These are phyloP conservation scores for Ensete glaucum DNA, from an alignment of 176 grass and related monocot genomes.

Conservation along the genomic window DNA sequence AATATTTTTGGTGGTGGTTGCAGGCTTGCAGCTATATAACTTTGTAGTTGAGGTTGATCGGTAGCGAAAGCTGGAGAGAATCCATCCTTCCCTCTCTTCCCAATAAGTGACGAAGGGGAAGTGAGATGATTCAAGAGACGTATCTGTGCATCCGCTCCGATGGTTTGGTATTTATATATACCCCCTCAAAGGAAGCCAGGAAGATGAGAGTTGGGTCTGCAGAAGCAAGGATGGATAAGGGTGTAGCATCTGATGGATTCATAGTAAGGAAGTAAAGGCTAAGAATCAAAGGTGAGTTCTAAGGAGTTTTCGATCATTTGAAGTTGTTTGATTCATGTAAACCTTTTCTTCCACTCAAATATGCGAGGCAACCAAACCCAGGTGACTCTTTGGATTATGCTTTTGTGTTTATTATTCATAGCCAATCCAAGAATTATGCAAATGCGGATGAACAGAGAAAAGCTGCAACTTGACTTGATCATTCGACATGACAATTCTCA, in stretches of 20 bases:
- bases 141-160: neutral
- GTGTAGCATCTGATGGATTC: neutral
- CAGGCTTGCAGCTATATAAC: neutral
- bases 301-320: neutral
- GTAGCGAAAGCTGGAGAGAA: neutral
- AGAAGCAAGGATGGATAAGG: neutral
- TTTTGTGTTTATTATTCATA: neutral
- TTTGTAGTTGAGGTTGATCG: neutral
- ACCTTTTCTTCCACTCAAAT: neutral
- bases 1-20: neutral
- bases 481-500: neutral
- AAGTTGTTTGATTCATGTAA: neutral
- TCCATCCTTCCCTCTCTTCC: neutral
- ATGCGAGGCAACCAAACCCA: neutral
- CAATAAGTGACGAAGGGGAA: neutral
- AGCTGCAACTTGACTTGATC: neutral
- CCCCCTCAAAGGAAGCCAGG: neutral
- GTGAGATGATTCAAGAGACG: neutral
- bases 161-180: constrained; percentile 1
- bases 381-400: neutral
- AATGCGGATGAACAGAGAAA: no score
- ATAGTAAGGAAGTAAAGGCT: no score
- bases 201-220: constrained; percentile 5
- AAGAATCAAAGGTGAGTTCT: neutral
- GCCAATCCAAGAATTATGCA: neutral